Evolutionary conservation across 805 yeast species (phyloP).

Genomic region (Torulaspora indica): DNA sequence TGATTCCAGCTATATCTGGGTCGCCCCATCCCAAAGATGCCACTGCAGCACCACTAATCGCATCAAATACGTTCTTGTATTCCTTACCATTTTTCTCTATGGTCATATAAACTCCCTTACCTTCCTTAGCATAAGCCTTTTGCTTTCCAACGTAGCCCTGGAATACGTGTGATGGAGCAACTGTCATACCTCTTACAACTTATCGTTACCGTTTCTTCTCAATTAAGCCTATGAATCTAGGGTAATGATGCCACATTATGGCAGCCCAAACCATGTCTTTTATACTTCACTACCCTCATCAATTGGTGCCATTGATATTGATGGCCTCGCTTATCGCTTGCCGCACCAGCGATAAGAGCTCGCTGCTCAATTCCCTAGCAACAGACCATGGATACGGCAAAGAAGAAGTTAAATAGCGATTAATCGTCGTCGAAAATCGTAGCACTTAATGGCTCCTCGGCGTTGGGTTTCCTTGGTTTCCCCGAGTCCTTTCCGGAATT

Average conservation of each 20-base stretch:
- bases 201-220: background rate
- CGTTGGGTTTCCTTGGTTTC: background rate
- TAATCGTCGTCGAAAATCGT: background rate
- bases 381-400: background rate
- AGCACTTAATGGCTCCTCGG: background rate
- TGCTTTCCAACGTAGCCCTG: conserved; percentile 40
- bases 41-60: conserved; percentile 52
- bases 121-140: conserved; percentile 40
- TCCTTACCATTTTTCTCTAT: conserved; percentile 41
- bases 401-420: background rate
- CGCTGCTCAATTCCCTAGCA: background rate
- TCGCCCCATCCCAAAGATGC: conserved; percentile 46
- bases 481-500: background rate
- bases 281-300: background rate
- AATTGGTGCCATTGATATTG: background rate
- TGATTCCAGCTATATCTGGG: conserved; percentile 34
- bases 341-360: background rate
- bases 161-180: conserved; percentile 39
- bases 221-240: background rate
- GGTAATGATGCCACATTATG: too few species aligned
- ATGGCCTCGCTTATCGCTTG: background rate
- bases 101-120: conserved; percentile 42
- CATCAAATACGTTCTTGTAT: conserved; percentile 39
- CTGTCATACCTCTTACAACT: background rate
- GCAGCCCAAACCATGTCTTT: background rate